These are phyloP conservation scores for Paracoccidioides lutzii DNA, from an alignment of 2,329 filamentous ascomycete species.

Conservation along the genomic window DNA sequence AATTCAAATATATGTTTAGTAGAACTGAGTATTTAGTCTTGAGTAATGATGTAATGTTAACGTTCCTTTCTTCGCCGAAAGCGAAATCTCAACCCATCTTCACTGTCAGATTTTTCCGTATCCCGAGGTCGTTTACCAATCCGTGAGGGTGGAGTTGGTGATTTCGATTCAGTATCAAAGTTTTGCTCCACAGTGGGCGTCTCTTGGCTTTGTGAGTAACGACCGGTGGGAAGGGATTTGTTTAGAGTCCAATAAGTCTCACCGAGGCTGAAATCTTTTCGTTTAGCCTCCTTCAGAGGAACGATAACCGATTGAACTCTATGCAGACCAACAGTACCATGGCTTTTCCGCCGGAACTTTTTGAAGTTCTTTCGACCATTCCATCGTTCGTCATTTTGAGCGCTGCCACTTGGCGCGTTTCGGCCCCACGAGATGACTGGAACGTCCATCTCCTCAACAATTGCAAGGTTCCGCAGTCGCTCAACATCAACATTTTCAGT, in stretches of 20 bases:
- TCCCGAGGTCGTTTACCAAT: conserved; percentile 24
- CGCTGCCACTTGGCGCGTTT: conserved; percentile 26
- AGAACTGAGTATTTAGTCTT: too few species aligned
- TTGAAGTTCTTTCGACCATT: conserved; percentile 96
- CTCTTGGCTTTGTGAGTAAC: neutral
- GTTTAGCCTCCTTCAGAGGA: conserved; percentile 55
- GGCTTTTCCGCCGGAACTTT: conserved; percentile 46
- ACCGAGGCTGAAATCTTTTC: conserved; percentile 59
- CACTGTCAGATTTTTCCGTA: conserved; percentile 40
- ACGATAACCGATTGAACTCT: conserved; percentile 51
- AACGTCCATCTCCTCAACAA: conserved; percentile 65
- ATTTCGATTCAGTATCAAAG: conserved; percentile 9
- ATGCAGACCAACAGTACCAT: conserved; percentile 24
- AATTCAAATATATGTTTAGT: too few species aligned
- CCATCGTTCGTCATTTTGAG: conserved; percentile 78
- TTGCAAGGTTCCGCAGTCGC: conserved; percentile 58
- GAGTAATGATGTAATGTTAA: too few species aligned
- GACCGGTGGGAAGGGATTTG: neutral
- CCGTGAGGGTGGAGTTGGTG: conserved; percentile 11
- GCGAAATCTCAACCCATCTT: conserved; percentile 44
- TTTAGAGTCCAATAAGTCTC: conserved; percentile 57
- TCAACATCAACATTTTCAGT: conserved; percentile 56
- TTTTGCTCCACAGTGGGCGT: conserved; percentile 11
- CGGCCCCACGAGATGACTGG: conserved; percentile 18
- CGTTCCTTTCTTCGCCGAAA: conserved; percentile 36